Percentiles rank a stretch among this genome's conserved stretches.
These are phyloP conservation scores for Russula griseocarnosa DNA, from an alignment of 768 basidiomycete genomes.

Conservation along the genomic window DNA sequence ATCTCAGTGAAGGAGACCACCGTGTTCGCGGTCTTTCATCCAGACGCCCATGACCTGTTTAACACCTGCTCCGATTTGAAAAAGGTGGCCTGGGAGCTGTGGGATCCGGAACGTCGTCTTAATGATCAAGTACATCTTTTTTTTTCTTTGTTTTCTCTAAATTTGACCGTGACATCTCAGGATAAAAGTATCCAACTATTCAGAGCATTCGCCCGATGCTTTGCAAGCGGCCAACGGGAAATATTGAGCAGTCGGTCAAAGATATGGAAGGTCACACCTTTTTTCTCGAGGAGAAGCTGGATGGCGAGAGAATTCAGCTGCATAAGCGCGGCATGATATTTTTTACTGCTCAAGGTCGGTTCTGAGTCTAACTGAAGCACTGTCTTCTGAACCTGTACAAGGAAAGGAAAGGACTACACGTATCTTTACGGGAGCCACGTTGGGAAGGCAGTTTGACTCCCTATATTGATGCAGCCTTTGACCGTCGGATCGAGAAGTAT, in stretches of 20 bases:
- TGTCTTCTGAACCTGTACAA: conserved; percentile 33
- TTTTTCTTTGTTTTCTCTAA: neutral
- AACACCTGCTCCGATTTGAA: conserved; percentile 97
- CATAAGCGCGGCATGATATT: conserved; percentile 92
- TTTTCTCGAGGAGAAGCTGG: conserved; percentile 94
- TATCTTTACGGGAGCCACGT: conserved; percentile 86
- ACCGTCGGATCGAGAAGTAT: conserved; percentile 74
- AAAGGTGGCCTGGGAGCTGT: conserved; percentile 85
- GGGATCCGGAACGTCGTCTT: conserved; percentile 66
- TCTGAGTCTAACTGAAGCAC: neutral
- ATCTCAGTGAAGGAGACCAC: conserved; percentile 95
- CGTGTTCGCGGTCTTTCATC: conserved; percentile 86
- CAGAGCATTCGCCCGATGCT: conserved; percentile 93
- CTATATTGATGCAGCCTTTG: conserved; percentile 72
- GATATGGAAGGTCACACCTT: conserved; percentile 79
- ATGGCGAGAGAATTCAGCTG: conserved; percentile 94
- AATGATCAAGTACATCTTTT: conserved; percentile 48
- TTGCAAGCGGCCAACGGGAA: conserved; percentile 80
- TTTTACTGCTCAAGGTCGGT: conserved; percentile 85
- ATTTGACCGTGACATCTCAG: conserved; percentile 36
- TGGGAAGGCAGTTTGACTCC: conserved; percentile 86
- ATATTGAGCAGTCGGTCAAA: conserved; percentile 78
- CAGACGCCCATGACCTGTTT: conserved; percentile 89
- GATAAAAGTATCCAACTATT: conserved; percentile 83
- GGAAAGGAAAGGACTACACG: conserved; percentile 88